Evolutionary conservation across 345 rosid genomes (phyloP).

Genomic region (Hibiscus mutabilis): DNA sequence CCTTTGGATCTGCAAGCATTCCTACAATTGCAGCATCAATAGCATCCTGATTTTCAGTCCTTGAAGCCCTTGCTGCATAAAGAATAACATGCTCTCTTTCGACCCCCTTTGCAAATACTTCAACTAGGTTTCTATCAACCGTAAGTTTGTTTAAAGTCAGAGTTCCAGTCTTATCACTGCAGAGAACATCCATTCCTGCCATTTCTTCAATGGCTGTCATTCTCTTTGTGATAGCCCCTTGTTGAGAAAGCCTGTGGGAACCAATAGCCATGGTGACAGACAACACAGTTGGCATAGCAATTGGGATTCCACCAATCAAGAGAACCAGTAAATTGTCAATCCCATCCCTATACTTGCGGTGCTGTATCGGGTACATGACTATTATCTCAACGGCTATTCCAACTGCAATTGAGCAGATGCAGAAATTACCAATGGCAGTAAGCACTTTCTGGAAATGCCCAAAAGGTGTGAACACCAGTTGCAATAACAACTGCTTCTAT

Average conservation of each 20-base stretch:
- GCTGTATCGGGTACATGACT: conserved; percentile 83
- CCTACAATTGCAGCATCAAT: conserved; percentile 91
- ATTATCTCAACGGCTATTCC: conserved; percentile 61
- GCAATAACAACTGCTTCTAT: no score
- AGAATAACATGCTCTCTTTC: conserved; percentile 66
- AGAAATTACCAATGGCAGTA: conserved; percentile 89
- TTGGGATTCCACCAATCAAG: conserved; percentile 89
- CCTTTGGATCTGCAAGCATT: conserved; percentile 92
- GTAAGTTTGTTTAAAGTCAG: conserved; percentile 71
- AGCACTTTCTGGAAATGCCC: conserved; percentile 89
- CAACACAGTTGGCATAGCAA: conserved; percentile 90
- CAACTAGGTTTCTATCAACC: conserved; percentile 66
- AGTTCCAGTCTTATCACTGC: conserved; percentile 93
- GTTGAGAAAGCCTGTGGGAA: conserved; percentile 75
- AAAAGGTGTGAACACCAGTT: no score
- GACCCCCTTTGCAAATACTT: conserved; percentile 67
- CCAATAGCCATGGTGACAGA: conserved; percentile 98
- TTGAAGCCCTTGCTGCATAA: conserved; percentile 86
- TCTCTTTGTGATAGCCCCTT: conserved; percentile 90
- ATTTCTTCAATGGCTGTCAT: conserved; percentile 97
- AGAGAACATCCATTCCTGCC: conserved; percentile 96
- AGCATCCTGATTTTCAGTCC: conserved; percentile 84
- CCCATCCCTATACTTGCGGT: conserved; percentile 64
- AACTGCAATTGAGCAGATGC: conserved; percentile 77
- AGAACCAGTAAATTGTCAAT: conserved; percentile 87